Evolutionary conservation across 768 basidiomycete genomes (phyloP).

Genomic region (Amanita pseudoporphyria): DNA sequence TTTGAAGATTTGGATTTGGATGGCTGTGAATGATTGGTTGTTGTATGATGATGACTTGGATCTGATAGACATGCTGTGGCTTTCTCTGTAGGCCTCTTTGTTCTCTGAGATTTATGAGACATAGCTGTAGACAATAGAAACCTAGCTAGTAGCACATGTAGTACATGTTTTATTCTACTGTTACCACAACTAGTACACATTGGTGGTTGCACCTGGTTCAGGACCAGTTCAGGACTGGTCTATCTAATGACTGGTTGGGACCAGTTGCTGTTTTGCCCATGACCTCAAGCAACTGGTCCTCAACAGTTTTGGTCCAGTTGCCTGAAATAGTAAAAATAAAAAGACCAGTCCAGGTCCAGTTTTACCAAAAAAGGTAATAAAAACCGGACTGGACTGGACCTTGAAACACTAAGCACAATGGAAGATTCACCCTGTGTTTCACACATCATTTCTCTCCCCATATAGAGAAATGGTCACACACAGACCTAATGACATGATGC

Average conservation of each 20-base stretch:
- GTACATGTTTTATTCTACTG: not conserved
- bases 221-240: not conserved
- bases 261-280: not conserved
- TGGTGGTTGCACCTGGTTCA: not conserved
- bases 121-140: not conserved
- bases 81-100: not conserved
- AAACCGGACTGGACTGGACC: not conserved
- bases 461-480: no score
- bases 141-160: not conserved
- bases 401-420: constrained; percentile 2
- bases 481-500: no score
- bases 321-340: not conserved
- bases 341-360: constrained; percentile 3
- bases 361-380: not conserved
- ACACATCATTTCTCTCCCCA: no score
- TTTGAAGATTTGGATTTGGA: not conserved
- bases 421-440: no score
- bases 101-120: not conserved
- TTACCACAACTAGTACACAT: not conserved
- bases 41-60: not conserved
- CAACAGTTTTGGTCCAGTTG: not conserved
- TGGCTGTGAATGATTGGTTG: not conserved
- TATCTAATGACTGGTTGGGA: not conserved
- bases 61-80: no score
- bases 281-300: not conserved